These are phyloP conservation scores for Didymella pinodella DNA, from an alignment of 2,329 filamentous ascomycete genomes.

Conservation along the genomic window DNA sequence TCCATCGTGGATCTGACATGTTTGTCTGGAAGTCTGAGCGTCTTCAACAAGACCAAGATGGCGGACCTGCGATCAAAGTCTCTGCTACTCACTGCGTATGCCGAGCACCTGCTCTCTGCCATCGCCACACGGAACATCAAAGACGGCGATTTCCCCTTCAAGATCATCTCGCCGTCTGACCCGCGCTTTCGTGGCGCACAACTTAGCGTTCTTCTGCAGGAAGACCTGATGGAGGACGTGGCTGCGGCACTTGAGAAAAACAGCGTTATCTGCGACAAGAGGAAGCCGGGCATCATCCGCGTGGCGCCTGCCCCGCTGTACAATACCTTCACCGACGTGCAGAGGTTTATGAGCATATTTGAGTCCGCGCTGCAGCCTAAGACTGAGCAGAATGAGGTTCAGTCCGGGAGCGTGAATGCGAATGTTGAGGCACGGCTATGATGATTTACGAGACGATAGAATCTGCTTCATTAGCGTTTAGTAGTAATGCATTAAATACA, in stretches of 20 bases:
- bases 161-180: slow-evolving; percentile 72
- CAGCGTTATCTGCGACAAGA: slow-evolving; percentile 80
- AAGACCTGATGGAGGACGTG: slow-evolving; percentile 73
- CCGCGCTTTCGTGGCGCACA: slow-evolving; percentile 76
- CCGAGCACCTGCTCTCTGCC: slow-evolving; percentile 42
- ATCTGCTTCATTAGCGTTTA: slow-evolving; percentile 12
- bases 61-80: slow-evolving; percentile 72
- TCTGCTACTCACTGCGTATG: slow-evolving; percentile 74
- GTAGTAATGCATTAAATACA: slow-evolving; percentile 16
- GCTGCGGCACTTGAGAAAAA: slow-evolving; percentile 69
- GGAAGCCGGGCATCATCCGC: slow-evolving; percentile 83
- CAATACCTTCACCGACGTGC: slow-evolving; percentile 78
- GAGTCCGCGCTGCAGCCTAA: slow-evolving; percentile 48
- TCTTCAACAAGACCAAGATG: slow-evolving; percentile 78
- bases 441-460: background rate
- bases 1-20: slow-evolving; percentile 81
- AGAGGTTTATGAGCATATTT: slow-evolving; percentile 56
- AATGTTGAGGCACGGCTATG: slow-evolving; percentile 17
- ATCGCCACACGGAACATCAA: slow-evolving; percentile 34
- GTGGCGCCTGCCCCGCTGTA: slow-evolving; percentile 86
- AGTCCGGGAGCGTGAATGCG: slow-evolving; percentile 7
- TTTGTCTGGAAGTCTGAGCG: slow-evolving; percentile 72
- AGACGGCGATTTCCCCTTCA: slow-evolving; percentile 46
- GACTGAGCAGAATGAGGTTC: slow-evolving; percentile 9
- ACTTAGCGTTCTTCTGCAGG: slow-evolving; percentile 74